Evolutionary conservation across 2,329 filamentous ascomycete genomes (phyloP), one percentile per base, ranked within the genome.

Genomic region (Colletotrichum euphorbiae): DNA sequence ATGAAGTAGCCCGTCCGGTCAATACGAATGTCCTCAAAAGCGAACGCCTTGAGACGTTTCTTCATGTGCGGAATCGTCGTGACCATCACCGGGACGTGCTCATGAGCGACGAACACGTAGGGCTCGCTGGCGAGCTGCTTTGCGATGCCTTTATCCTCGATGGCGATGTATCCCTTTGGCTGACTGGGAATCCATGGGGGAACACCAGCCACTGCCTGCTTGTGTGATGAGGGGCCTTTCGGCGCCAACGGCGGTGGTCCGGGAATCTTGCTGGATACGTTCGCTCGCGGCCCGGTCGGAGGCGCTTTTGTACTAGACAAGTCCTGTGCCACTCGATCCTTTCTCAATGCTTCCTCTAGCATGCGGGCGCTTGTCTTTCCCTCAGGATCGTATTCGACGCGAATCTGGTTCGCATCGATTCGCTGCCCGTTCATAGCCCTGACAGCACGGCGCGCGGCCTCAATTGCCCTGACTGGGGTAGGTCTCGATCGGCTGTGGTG

Each of bases 1-100:
- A 98, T 89, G 77, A 93, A 98, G 78, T 98, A 99, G 0, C 96
- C 96, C 0, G 89, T 91, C 67, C 89, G 89, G 77, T 99, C 96
- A 68, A 92, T 89, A 38, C 93, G 88, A 58, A 99, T 91, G 56
- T 94, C 90, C 71, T 93, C 90, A 80, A 94, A 93, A 67, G 88
- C 85, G 77, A 92, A 97, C 57, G 90, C 89, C 78, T 95, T 96
- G 61, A 98, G 83, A 57, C 95, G 88, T 79, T 95, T 97, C 80
- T 93, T 93, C 81, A 99, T 87, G 80, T 99, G 96, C 4, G 91
- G 89, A 63, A 98, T 88, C 1, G 95, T 98, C 24, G 93, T 91
- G 36, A 87, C 86, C 75, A 98, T 88, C 12, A 97, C 92, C 1
- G 96, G 96, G 2, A 99, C 95, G 72, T 91, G 94, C 68, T 90